These are phyloP conservation scores for Fusarium circinatum DNA, from an alignment of 2,329 filamentous ascomycete species.

Conservation along the genomic window DNA sequence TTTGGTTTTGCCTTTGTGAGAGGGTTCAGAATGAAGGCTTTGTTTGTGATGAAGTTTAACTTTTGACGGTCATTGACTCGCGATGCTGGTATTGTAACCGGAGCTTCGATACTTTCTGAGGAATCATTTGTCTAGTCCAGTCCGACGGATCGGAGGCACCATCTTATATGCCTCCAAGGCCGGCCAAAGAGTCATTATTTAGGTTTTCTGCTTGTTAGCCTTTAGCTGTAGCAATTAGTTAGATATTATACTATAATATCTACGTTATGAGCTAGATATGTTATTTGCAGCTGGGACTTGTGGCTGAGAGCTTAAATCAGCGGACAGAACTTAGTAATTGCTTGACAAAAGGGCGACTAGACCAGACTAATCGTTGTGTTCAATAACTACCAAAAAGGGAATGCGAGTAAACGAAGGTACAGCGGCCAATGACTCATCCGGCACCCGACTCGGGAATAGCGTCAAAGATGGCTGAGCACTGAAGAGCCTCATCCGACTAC, in stretches of 20 bases:
- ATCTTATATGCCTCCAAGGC: too few relatives aligned
- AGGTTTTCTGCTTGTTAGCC: too few relatives aligned
- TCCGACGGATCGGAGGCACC: too few relatives aligned
- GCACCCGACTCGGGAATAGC: background rate
- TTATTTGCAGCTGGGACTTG: too few relatives aligned
- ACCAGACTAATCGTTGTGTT: background rate
- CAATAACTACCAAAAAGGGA: background rate
- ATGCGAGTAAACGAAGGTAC: background rate
- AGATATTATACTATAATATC: too few relatives aligned
- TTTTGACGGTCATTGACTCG: background rate
- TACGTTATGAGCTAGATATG: too few relatives aligned
- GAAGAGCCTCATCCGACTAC: background rate
- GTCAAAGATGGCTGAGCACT: background rate
- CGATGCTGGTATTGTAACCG: background rate
- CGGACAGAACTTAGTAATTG: background rate
- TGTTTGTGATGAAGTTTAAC: background rate
- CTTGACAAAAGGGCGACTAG: background rate
- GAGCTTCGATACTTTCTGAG: background rate
- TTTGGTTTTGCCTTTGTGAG: background rate
- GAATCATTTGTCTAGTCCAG: background rate
- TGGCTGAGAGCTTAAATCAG: too few relatives aligned
- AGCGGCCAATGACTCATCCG: slow-evolving; percentile 17
- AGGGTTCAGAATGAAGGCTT: background rate
- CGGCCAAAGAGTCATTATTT: too few relatives aligned
- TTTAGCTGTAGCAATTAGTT: too few relatives aligned